phyloP scores from a whole-genome alignment of 2,329 filamentous ascomycete genomes.

The Trichoderma atrobrunneum region DNA sequence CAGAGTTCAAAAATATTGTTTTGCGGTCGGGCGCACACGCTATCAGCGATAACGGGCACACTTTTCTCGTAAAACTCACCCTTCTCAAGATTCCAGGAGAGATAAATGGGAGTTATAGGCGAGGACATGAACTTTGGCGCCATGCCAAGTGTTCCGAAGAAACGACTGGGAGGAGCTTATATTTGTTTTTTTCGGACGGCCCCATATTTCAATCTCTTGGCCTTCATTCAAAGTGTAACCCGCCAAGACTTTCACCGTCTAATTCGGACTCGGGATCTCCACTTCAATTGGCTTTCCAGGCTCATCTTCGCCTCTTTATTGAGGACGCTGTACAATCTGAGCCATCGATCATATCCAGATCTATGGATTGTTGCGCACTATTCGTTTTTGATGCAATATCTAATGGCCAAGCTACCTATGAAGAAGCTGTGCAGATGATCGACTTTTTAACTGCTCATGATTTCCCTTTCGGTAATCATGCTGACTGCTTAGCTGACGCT shows the following conservation, averaged over 20 bases:
- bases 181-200: not conserved
- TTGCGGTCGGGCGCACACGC: not conserved
- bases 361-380: not conserved
- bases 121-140: not conserved
- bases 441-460: not conserved
- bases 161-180: not conserved
- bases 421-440: not conserved
- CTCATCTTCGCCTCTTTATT: not conserved
- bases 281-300: not conserved
- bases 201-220: too few species aligned
- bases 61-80: not conserved
- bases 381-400: conserved; percentile 16
- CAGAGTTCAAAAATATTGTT: not conserved
- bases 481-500: not conserved
- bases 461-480: not conserved
- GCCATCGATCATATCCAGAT: not conserved
- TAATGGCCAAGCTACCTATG: too few species aligned
- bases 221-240: too few species aligned
- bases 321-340: not conserved
- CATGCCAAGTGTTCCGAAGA: not conserved
- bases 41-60: not conserved
- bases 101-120: too few species aligned
- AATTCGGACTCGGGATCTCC: too few species aligned
- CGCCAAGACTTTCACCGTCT: too few species aligned
- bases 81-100: not conserved